A percentile compares a stretch with the other conserved stretches of the same genome.
Conservation (phyloP, 225 moss, liverwort and hornwort genomes). For the Pleurozium schreberi region DNA sequence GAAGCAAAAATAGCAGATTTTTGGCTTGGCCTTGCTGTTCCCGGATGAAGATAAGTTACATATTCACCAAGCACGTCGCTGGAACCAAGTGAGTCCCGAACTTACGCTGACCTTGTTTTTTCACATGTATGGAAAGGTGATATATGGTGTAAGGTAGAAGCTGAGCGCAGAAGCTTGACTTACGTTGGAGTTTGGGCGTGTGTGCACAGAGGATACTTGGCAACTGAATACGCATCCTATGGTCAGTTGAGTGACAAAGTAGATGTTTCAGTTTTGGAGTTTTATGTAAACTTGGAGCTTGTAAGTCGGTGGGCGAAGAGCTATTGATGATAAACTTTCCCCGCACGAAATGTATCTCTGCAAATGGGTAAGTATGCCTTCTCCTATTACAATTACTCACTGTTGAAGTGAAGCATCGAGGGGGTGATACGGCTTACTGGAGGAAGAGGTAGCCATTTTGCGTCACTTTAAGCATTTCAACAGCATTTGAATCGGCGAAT, state of each 20-base stretch:
- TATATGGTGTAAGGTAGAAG: neutral
- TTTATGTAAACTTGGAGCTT: neutral
- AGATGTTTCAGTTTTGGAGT: constrained; percentile 3
- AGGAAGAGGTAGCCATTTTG: neutral
- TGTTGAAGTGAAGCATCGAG: neutral
- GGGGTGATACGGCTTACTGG: neutral
- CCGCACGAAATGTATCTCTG: neutral
- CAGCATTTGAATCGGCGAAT: no score
- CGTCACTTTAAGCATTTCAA: neutral
- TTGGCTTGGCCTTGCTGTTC: constrained; percentile 7
- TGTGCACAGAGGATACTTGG: neutral
- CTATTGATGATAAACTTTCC: neutral
- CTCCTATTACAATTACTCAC: neutral
- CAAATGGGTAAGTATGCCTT: neutral
- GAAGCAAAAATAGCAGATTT: neutral
- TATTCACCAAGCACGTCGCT: neutral
- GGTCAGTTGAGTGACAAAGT: constrained; percentile 8
- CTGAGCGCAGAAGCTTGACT: neutral
- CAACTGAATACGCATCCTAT: neutral
- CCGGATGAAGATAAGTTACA: neutral
- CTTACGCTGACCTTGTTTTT: neutral
- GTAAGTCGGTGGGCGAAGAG: neutral
- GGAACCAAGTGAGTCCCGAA: neutral
- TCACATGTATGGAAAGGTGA: neutral
- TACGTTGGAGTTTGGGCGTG: neutral